Base-by-base conservation (phyloP, 2,329 filamentous ascomycete genomes). In the Dissoconium aciculare region DNA sequence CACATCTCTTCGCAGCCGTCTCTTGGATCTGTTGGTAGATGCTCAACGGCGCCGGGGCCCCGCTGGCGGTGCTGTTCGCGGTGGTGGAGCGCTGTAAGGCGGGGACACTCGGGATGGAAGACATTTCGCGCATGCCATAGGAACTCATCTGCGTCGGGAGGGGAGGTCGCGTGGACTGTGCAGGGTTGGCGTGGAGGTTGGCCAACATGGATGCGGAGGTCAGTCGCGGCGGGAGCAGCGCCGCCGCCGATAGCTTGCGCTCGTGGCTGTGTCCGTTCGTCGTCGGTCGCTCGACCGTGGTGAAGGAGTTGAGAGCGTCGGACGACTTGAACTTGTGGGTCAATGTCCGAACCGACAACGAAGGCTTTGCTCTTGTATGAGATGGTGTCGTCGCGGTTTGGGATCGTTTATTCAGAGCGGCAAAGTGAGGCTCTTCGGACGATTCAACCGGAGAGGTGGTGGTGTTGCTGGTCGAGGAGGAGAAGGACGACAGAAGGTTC, bases 1-100 rank as follows among this genome's bases (percentile, higher is more conserved):
- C 84, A 62, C 98, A 93, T 44, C 89, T 71, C 63, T 98, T 98
- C 35, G 78, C 77, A 21, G 82, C 78, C 45, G 82, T 71, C 37
- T 95, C 87, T 35, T 87, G 80, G 38, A 98, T 72, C 40, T 74
- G 68, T 43, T 73, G 65, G 51, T 71, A 74, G 33, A 75, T 62
- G 28, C 64, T 58, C 58, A 14, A 55, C 55, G 6, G 52, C 60
- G 39, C 26, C 27, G 40, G 40, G 11, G 30, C 28, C 12, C 27
- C 33, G 13, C 15, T n/a, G 13, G n/a, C 4, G 27, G 15, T 12
- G 28, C 8, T 13, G 28, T 15, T 12, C 32, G 26, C 15, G 17
- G 28, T 31, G 28, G 15, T 23, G 28, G 28, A 23, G 2, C 16
- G 15, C 12, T 44, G 19, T 23, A 23, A 23, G 8, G 11, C 8